Evolutionary conservation across 2,329 filamentous ascomycete genomes (phyloP), one percentile per base, ranked within the genome.

Genomic region (Botrytis fragariae): DNA sequence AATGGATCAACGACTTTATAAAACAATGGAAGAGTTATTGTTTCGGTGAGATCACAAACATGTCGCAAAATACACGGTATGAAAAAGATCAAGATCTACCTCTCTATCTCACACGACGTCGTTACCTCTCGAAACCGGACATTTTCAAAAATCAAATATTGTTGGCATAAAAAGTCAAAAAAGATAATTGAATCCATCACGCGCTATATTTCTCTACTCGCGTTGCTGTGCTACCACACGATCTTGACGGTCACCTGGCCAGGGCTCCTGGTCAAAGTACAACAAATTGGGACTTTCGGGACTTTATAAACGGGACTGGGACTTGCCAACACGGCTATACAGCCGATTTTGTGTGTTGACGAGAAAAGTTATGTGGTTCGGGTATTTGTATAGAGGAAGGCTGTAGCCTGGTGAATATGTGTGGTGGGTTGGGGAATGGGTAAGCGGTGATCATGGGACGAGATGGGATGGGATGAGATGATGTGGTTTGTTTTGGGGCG

Each of bases 181-280:
- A 60, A 22, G 4, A n/a, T 32, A 18, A 29, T 57, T 9, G 9
- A 57, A 57, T 57, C 51, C 1, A 18, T 3, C 51, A 57, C 51
- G 51, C 51, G 51, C 51, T 57, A 57, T 57, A 57, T 57, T 57
- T 57, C 51, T 57, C 51, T 57, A 57, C 51, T 57, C 51, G n/a
- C n/a, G n/a, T n/a, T n/a, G 51, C 51, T 57, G 51, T 57, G 51
- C 4, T 12, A 57, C 51, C 51, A 57, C 51, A 57, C 51, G 51
- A 57, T 57, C 51, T 57, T 29, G n/a, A 29, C 6, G 6, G n/a
- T 29, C 6, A 57, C 51, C 51, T 18, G 51, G 51, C 51, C 51
- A 57, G 51, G 51, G n/a, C n/a, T 57, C 51, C n/a, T 4, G 1
- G 0, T 32, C n/a, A 57, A 29, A n/a, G 51, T 57, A 57, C n/a